phyloP scores from a whole-genome alignment of 208 protist species.

The Strigomonas culicis region DNA sequence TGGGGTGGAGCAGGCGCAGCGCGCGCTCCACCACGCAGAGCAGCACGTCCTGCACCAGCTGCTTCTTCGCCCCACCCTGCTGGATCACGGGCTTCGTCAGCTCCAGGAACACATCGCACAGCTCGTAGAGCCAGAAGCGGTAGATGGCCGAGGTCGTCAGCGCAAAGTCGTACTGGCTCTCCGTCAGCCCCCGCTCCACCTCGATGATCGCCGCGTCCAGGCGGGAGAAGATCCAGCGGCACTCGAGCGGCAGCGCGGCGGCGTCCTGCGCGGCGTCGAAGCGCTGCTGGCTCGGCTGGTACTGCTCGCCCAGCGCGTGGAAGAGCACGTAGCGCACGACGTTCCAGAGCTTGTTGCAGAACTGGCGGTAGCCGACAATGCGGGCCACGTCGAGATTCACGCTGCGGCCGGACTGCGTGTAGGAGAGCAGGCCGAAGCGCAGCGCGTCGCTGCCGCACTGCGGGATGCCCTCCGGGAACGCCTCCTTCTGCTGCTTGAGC shows the following conservation, averaged over 20 bases:
- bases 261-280: slow-evolving; percentile 38
- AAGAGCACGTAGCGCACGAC: slow-evolving; percentile 95
- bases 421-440: slow-evolving; percentile 97
- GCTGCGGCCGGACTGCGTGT: slow-evolving; percentile 92
- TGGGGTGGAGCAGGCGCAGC: slow-evolving; percentile 97
- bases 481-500: slow-evolving; percentile 89
- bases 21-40: slow-evolving; percentile 90
- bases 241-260: slow-evolving; percentile 80
- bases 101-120: slow-evolving; percentile 98
- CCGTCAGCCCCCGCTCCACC: slow-evolving; percentile 66
- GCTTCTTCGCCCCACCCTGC: slow-evolving; percentile 57
- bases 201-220: slow-evolving; percentile 80
- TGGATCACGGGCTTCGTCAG: slow-evolving; percentile 92
- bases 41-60: slow-evolving; percentile 89
- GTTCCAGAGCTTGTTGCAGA: slow-evolving; percentile 99
- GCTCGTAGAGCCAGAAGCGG: slow-evolving; percentile 97
- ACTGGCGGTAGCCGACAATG: slow-evolving; percentile 97
- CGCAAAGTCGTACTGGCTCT: slow-evolving; percentile 91
- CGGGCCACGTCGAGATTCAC: slow-evolving; percentile 99
- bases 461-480: slow-evolving; percentile 95
- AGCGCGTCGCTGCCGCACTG: slow-evolving; percentile 99
- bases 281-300: slow-evolving; percentile 45
- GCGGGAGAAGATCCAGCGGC: slow-evolving; percentile 96
- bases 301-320: slow-evolving; percentile 80
- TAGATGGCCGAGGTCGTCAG: slow-evolving; percentile 90